Evolutionary conservation across 2,329 filamentous ascomycete species (phyloP), one percentile per base, ranked within the genome.

Genomic region (Cladosporium halotolerans): DNA sequence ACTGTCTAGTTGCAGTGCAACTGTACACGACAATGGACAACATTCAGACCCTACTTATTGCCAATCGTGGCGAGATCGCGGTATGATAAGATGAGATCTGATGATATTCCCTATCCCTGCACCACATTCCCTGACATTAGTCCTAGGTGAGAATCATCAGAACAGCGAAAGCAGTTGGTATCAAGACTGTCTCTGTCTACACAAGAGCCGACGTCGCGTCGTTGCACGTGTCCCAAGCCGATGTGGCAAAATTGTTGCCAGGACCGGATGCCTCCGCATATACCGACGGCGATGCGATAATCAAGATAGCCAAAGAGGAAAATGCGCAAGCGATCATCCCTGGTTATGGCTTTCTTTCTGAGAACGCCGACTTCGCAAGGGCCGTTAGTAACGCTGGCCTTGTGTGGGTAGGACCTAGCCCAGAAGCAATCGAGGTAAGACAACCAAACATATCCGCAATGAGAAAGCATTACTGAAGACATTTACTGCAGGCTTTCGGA

Each of bases 281-380:
- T 58, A 74, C 74, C 10, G 71, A 79, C 56, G 72, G 70, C 64
- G 66, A 70, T 8, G 60, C 63, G 18, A 77, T 81, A 36, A 67
- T 84, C 14, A 62, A 70, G 3, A 73, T 83, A n/a, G 80, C 81
- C 9, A 73, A 73, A 40, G 63, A 71, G 3, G 68, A 74, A 11
- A 62, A 69, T 2, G 78, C 68, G 2, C 75, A 85, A 56, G 82
- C 81, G 3, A 75, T 86, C 13, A 81, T 84, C 46, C 83, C 83
- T 0, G 83, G 84, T 2, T 86, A 87, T 68, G 84, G 84, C 0
- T 86, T 85, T 55, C 67, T 87, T 1, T 79, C 79, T 0, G 83
- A 86, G 55, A 83, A 85, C 62, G 75, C 79, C 4, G 73, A 78
- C 4, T 86, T 86, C 62, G 82, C 83, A 0, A 64, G 72, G 18